Evolutionary conservation across 257 asterid species (phyloP), one percentile per base, ranked within the genome.

Genomic region (Lithospermum erythrorhizon): DNA sequence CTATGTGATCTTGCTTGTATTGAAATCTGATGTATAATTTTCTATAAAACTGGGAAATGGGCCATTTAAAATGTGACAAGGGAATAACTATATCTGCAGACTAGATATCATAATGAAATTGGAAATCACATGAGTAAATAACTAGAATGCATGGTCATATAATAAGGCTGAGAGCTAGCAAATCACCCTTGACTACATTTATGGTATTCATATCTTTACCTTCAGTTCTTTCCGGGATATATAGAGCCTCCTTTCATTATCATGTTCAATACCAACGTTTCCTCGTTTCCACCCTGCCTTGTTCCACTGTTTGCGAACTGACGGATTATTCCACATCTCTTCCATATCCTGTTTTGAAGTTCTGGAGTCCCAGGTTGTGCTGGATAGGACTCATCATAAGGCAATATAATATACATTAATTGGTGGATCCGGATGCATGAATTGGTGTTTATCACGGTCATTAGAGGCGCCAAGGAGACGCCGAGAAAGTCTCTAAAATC

Each of bases 301-400:
- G 67, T 55, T 73, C 98, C 98, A 93, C 80, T 89, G 97, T 76
- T 82, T 89, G 74, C 79, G 73, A 68, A 89, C 87, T 4, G 25
- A 52, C 24, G 78, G 78, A 71, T 81, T 62, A 65, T 74, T 84
- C 98, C 98, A 91, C 95, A 91, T 78, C 35, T 68, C 82, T 76
- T 84, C 95, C 97, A 88, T 86, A 76, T 86, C 97, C 74, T 81
- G 86, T 55, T 65, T 61, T 29, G 94, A 86, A 72, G 95, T 77
- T 77, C 88, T 78, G n/a, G n/a, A n/a, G n/a, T n/a, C n/a, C n/a
- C n/a, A n/a, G n/a, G n/a, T n/a, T n/a, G n/a, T n/a, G n/a, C n/a
- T n/a, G n/a, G n/a, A n/a, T n/a, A n/a, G n/a, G n/a, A n/a, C n/a
- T n/a, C n/a, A n/a, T n/a, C n/a, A n/a, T n/a, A n/a, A n/a, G n/a